These are phyloP conservation scores for Vickermania ingenoplastis DNA, from an alignment of 208 protist species.

Conservation along the genomic window DNA sequence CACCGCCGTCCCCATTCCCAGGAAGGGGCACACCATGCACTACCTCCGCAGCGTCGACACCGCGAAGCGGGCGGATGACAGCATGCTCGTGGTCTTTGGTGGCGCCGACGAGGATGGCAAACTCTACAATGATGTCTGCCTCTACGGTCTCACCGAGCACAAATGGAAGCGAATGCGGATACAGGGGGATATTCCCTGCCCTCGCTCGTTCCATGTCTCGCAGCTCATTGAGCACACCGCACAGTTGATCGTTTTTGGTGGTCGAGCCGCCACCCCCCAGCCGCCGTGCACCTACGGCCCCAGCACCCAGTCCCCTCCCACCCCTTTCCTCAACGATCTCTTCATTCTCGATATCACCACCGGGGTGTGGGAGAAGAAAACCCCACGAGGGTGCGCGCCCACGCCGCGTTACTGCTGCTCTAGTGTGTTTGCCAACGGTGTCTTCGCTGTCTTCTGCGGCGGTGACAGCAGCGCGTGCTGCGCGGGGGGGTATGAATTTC, in stretches of 20 bases:
- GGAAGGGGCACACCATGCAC: constrained; percentile 40
- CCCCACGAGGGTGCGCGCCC: constrained; percentile 12
- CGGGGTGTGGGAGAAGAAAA: constrained; percentile 26
- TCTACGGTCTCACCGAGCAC: constrained; percentile 17
- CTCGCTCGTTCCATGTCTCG: constrained; percentile 36
- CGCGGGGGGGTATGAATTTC: constrained; percentile 22
- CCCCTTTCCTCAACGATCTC: constrained; percentile 27
- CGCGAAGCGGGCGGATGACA: constrained; percentile 12
- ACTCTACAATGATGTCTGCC: constrained; percentile 19
- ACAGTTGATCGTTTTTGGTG: constrained; percentile 47
- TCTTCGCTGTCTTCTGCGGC: constrained; percentile 29
- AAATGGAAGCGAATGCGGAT: constrained; percentile 28
- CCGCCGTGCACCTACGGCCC: constrained; percentile 7
- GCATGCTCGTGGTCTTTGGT: constrained; percentile 41
- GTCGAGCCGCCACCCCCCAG: constrained; percentile 8
- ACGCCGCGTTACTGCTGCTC: constrained; percentile 31
- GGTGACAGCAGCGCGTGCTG: constrained; percentile 18
- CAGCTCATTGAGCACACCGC: constrained; percentile 28
- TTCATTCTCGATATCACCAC: constrained; percentile 33
- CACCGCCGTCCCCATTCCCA: constrained; percentile 19
- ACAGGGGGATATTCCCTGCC: constrained; percentile 19
- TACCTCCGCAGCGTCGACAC: constrained; percentile 22
- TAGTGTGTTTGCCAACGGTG: constrained; percentile 28
- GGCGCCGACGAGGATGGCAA: constrained; percentile 15
- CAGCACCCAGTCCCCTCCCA: constrained; percentile 7